These are phyloP conservation scores for Didymella pomorum DNA, from an alignment of 2,329 filamentous ascomycete species.

Conservation along the genomic window DNA sequence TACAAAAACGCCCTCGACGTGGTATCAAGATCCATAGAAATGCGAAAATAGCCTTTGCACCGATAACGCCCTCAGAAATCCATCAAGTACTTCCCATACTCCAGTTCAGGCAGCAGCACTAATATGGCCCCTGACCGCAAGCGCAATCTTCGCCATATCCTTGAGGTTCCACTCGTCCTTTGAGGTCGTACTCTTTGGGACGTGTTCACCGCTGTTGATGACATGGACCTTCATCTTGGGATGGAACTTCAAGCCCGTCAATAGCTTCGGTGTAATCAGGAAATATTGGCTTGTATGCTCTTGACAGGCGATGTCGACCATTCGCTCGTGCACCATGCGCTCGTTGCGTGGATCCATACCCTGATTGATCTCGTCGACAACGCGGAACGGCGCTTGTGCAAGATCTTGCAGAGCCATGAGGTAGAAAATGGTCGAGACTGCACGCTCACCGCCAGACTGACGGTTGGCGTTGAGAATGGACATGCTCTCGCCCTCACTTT, in stretches of 20 bases:
- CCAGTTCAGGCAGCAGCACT: conserved; percentile 25
- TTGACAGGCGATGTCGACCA: conserved; percentile 95
- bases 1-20: conserved; percentile 7
- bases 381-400: conserved; percentile 92
- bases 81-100: not conserved
- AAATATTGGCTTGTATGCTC: conserved; percentile 84
- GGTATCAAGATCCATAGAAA: conserved; percentile 14
- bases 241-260: conserved; percentile 85
- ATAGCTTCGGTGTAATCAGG: conserved; percentile 94
- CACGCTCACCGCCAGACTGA: conserved; percentile 94
- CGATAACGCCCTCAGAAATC: conserved; percentile 1
- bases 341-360: conserved; percentile 99
- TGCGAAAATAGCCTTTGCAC: conserved; percentile 3
- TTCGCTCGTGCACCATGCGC: conserved; percentile 95
- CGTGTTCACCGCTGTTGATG: conserved; percentile 84
- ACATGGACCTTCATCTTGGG: conserved; percentile 91
- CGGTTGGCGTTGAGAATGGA: conserved; percentile 89
- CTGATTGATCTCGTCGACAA: conserved; percentile 99
- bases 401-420: conserved; percentile 97
- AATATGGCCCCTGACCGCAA: conserved; percentile 40
- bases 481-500: conserved; percentile 73
- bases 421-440: conserved; percentile 97
- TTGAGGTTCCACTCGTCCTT: conserved; percentile 56
- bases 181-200: conserved; percentile 50
- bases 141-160: conserved; percentile 46